phyloP scores from a whole-genome alignment of 169 alveolate genomes.

The Cryptosporidium viatorum region DNA sequence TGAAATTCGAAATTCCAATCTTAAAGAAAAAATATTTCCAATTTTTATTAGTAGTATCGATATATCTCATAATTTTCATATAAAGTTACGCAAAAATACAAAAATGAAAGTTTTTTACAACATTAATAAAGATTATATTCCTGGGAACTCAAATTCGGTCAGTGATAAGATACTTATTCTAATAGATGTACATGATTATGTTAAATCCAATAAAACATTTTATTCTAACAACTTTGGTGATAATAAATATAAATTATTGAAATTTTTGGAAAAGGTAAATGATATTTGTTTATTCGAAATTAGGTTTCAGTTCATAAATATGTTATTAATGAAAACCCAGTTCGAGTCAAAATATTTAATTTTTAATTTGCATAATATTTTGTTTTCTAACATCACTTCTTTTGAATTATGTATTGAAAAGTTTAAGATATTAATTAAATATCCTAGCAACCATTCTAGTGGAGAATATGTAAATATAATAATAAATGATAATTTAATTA shows the following conservation, averaged over 20 bases:
- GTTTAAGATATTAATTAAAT: conserved; percentile 63
- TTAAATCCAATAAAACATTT: background rate
- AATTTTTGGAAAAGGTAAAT: background rate
- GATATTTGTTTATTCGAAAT: background rate
- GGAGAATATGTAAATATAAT: conserved; percentile 71
- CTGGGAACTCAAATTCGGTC: background rate
- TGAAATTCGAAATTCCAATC: background rate
- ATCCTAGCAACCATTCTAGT: conserved; percentile 65
- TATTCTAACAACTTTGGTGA: background rate
- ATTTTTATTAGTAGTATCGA: background rate
- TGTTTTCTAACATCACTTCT: background rate
- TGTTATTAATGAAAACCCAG: background rate
- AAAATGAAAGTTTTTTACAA: background rate
- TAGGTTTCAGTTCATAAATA: background rate
- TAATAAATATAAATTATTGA: background rate
- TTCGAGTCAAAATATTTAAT: background rate
- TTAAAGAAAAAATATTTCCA: background rate
- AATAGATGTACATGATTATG: background rate
- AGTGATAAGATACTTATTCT: background rate
- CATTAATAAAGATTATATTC: background rate
- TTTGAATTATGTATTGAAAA: conserved; percentile 70
- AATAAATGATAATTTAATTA: conserved; percentile 64
- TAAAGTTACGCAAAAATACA: background rate
- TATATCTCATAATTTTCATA: background rate
- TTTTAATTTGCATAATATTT: background rate